Conservation (phyloP, 257 asterid species). For the Rauvolfia tetraphylla region DNA sequence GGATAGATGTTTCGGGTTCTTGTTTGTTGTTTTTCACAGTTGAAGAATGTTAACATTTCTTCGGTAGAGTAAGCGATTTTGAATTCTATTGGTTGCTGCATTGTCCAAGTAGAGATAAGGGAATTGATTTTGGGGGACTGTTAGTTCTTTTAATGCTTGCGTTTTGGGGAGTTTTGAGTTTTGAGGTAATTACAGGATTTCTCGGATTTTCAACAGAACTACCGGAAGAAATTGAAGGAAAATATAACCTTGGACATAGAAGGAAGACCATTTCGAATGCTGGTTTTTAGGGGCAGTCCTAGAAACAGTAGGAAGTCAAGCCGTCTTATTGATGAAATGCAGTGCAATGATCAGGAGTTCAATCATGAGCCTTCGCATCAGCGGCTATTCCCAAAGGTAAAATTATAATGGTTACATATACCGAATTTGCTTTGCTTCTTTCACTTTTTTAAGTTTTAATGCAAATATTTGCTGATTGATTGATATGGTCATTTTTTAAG, state of each 20-base stretch:
- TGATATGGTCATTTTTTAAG: background rate
- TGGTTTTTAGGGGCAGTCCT: constrained; percentile 90
- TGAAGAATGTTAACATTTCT: background rate
- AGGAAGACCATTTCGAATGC: constrained; percentile 81
- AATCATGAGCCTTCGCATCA: constrained; percentile 19
- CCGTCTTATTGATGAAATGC: constrained; percentile 52
- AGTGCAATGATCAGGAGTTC: constrained; percentile 36
- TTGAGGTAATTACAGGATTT: background rate
- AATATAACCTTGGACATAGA: constrained; percentile 49
- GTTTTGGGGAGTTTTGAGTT: background rate
- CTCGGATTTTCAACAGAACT: constrained; percentile 30
- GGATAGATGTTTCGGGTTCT: background rate
- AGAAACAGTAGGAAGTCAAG: constrained; percentile 45
- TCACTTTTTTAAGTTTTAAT: background rate
- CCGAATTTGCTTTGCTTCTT: background rate
- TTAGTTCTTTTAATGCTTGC: background rate
- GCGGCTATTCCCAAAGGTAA: constrained; percentile 57
- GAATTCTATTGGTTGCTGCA: background rate
- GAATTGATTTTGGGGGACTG: background rate
- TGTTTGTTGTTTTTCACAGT: background rate
- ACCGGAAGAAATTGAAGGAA: constrained; percentile 42
- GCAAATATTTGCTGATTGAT: too few relatives aligned
- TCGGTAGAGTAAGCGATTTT: background rate
- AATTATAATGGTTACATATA: background rate
- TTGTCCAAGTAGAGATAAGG: background rate